phyloP scores from a whole-genome alignment of 2,329 filamentous ascomycete species.

The Huntiella abstrusa region DNA sequence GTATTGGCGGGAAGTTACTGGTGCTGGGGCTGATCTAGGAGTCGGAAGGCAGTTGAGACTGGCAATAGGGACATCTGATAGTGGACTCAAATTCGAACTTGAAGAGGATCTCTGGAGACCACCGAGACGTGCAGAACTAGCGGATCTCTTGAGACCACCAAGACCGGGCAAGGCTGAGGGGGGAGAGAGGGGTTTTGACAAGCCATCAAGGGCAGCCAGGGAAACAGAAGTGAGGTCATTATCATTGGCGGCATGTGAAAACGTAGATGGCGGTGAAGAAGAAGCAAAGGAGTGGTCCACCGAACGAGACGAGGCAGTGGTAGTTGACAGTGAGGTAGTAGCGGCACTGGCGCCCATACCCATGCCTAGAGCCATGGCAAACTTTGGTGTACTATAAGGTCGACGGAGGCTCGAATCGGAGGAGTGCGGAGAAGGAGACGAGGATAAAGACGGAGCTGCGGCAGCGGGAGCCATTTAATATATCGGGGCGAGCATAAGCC shows the following conservation, averaged over 20 bases:
- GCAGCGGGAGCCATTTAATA: no score
- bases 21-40: neutral
- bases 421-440: neutral
- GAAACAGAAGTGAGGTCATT: conserved; percentile 17
- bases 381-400: conserved; percentile 42
- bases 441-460: neutral
- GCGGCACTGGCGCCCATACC: neutral
- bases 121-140: conserved; percentile 5
- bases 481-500: no score
- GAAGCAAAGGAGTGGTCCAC: no score
- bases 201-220: conserved; percentile 17
- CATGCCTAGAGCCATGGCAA: conserved; percentile 19
- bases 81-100: conserved; percentile 1
- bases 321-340: neutral
- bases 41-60: conserved; percentile 2
- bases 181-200: conserved; percentile 14
- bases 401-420: conserved; percentile 27
- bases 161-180: neutral
- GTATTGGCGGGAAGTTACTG: neutral
- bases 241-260: no score
- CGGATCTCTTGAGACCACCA: conserved; percentile 8
- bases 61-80: no score
- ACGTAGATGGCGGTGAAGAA: no score
- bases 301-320: neutral
- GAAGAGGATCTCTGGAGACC: conserved; percentile 5